These are phyloP conservation scores for Paramecium tetraurelia DNA, from an alignment of 73 alveolate species.

Conservation along the genomic window DNA sequence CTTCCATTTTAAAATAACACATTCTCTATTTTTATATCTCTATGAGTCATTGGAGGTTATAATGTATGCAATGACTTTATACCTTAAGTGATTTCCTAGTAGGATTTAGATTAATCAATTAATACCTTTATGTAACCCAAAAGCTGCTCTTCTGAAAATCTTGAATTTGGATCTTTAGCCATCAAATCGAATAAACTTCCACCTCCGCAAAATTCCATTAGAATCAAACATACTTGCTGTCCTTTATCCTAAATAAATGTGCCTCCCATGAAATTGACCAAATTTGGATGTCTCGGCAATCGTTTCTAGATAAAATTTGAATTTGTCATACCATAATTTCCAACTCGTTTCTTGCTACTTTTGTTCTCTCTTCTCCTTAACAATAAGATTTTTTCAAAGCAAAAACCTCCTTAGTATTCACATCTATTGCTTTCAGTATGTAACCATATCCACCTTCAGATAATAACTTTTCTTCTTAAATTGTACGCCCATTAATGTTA, in stretches of 20 bases:
- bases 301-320: neutral
- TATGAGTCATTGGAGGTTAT: conserved; percentile 56
- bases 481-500: conserved; percentile 4
- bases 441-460: conserved; percentile 64
- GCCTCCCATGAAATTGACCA: conserved; percentile 40
- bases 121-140: neutral
- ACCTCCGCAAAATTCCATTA: conserved; percentile 58
- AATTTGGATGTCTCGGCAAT: conserved; percentile 59
- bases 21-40: conserved; percentile 96
- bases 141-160: neutral
- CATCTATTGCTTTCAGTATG: conserved; percentile 47
- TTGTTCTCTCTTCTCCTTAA: conserved; percentile 48
- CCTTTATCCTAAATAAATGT: neutral
- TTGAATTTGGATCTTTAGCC: conserved; percentile 39
- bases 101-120: neutral
- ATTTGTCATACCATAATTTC: conserved; percentile 21
- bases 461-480: conserved; percentile 54
- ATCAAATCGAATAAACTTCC: conserved; percentile 54
- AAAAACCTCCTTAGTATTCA: conserved; percentile 50
- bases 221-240: neutral
- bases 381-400: conserved; percentile 49
- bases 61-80: conserved; percentile 35
- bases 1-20: conserved; percentile 78
- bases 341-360: conserved; percentile 54
- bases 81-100: conserved; percentile 45